These are phyloP conservation scores for Silene noctiflora DNA, from an alignment of 179 eudicot species.

Conservation along the genomic window DNA sequence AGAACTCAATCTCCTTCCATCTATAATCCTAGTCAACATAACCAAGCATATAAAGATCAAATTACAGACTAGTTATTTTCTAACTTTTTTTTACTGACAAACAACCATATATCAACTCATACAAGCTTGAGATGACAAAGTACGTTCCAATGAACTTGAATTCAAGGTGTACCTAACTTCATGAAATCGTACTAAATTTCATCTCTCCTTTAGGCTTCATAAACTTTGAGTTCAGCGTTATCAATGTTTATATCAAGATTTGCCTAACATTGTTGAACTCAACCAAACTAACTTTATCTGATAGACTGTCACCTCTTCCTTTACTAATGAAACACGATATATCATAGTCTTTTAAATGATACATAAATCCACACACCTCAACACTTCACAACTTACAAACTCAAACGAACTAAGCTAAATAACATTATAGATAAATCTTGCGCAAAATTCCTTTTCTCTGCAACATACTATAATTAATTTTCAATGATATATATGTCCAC, in stretches of 20 bases:
- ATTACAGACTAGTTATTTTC: neutral
- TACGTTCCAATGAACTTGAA: constrained; percentile 1
- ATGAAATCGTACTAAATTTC: neutral
- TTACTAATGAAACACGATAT: neutral
- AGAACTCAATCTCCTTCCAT: neutral
- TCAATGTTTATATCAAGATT: neutral
- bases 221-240: neutral
- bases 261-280: neutral
- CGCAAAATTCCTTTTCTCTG: too few relatives aligned
- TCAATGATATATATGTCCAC: too few relatives aligned
- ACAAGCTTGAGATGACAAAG: too few relatives aligned
- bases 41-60: neutral
- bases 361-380: neutral
- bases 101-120: too few relatives aligned
- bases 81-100: too few relatives aligned
- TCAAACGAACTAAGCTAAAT: neutral
- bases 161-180: neutral
- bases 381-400: neutral
- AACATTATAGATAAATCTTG: too few relatives aligned
- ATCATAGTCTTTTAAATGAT: neutral
- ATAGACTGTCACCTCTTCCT: neutral
- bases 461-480: too few relatives aligned
- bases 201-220: neutral
- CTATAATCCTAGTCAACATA: neutral
- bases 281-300: neutral